phyloP scores from a whole-genome alignment of 352 stramenopile species.

The Pythium dissotocum region DNA sequence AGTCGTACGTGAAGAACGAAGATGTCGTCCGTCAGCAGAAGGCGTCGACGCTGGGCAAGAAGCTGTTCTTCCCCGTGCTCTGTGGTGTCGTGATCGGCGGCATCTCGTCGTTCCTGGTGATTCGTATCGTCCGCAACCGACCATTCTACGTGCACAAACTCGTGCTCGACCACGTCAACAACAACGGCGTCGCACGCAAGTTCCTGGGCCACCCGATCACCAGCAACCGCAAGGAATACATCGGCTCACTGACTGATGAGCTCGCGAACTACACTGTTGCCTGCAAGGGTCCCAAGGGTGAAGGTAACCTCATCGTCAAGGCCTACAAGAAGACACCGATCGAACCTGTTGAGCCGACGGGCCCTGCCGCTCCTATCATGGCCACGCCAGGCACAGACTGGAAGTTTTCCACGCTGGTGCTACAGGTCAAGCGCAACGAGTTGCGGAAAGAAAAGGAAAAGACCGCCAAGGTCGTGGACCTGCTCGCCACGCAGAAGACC shows the following conservation, averaged over 20 bases:
- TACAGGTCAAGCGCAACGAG: constrained; percentile 60
- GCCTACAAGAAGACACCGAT: constrained; percentile 55
- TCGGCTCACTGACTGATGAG: constrained; percentile 59
- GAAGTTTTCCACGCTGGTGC: constrained; percentile 76
- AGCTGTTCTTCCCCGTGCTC: constrained; percentile 65
- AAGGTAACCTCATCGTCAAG: constrained; percentile 75
- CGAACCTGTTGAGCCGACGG: constrained; percentile 19
- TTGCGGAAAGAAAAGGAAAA: constrained; percentile 56
- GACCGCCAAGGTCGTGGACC: constrained; percentile 66
- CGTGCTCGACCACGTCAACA: constrained; percentile 75
- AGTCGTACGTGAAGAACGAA: constrained; percentile 59
- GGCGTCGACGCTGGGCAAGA: constrained; percentile 64
- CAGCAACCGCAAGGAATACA: constrained; percentile 69
- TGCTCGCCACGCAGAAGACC: constrained; percentile 29
- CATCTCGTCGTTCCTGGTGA: constrained; percentile 67
- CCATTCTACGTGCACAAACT: constrained; percentile 83
- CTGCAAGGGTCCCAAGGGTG: constrained; percentile 61
- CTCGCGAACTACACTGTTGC: constrained; percentile 70
- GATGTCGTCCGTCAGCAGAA: constrained; percentile 56
- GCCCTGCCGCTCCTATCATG: constrained; percentile 31
- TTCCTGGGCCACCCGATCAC: constrained; percentile 71
- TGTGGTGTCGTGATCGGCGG: constrained; percentile 64
- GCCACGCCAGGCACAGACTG: constrained; percentile 64
- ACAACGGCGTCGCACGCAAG: constrained; percentile 56
- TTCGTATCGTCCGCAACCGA: constrained; percentile 75